These are phyloP conservation scores for Mariannaea sp. DNA, from an alignment of 2,329 filamentous ascomycete species.

Conservation along the genomic window DNA sequence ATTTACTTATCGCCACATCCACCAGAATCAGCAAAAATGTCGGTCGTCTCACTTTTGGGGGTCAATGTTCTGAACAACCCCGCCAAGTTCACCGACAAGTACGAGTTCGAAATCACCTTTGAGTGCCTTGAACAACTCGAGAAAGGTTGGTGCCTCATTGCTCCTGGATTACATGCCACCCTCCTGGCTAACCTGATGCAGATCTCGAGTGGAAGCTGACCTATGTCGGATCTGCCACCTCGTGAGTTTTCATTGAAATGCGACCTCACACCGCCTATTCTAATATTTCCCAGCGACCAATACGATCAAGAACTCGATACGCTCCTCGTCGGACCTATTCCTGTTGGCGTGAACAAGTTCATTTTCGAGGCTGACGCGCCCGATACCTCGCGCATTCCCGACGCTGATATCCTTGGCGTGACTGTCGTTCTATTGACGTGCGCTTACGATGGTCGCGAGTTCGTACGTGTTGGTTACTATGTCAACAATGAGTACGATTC, in stretches of 20 bases:
- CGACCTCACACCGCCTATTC: slow-evolving; percentile 26
- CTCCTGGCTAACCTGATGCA: slow-evolving; percentile 45
- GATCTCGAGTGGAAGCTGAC: slow-evolving; percentile 99
- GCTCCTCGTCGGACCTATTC: slow-evolving; percentile 95
- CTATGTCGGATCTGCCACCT: slow-evolving; percentile 97
- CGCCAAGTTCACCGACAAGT: slow-evolving; percentile 87
- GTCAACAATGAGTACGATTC: slow-evolving; percentile 99
- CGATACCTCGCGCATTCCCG: slow-evolving; percentile 86
- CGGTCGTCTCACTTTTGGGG: slow-evolving; percentile 92
- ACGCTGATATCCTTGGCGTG: slow-evolving; percentile 93
- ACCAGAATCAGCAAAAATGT: slow-evolving; percentile 63
- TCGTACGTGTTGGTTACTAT: slow-evolving; percentile 98
- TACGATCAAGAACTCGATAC: slow-evolving; percentile 98
- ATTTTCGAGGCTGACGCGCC: slow-evolving; percentile 95
- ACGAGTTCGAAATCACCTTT: slow-evolving; percentile 98
- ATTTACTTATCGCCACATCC: neutral
- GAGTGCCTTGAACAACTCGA: slow-evolving; percentile 94
- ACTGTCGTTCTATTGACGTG: slow-evolving; percentile 96
- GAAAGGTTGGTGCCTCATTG: slow-evolving; percentile 66
- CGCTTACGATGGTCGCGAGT: slow-evolving; percentile 94
- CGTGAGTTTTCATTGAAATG: slow-evolving; percentile 62
- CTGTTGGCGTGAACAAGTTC: slow-evolving; percentile 98
- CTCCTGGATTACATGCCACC: neutral
- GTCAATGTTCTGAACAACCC: slow-evolving; percentile 98
- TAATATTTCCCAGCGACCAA: slow-evolving; percentile 68